Base-by-base conservation (phyloP, 768 basidiomycete species). In the Boletus reticuloceps region DNA sequence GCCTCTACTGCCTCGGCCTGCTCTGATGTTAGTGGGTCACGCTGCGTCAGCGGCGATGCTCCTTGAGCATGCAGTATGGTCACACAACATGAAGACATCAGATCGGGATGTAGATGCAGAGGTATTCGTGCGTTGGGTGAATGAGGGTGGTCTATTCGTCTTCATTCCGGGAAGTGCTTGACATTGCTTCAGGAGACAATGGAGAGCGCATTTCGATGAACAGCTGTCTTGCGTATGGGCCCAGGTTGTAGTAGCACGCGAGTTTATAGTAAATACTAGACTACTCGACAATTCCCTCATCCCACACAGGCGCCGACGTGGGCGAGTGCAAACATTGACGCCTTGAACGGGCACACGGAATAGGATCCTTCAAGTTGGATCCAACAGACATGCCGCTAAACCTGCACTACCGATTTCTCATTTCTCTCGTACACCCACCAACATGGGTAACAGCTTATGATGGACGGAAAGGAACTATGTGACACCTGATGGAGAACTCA, bases 51-150 rank as follows among this genome's bases (percentile, higher is more conserved):
- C 77, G 10, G 51, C 79, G 2, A 82, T 80, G 64, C 77, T 90
- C 27, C 73, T 91, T 12, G 88, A 91, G 64, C 88, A 91, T 45
- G 81, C 84, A 0, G 66, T 80, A 12, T 91, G 88, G 88, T 76
- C 83, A 1, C 56, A 72, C 55, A 66, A 42, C 9, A 67, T 34
- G 53, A 59, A 47, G 47, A 47, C 41, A 65, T 73, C 54, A 0
- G 71, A 75, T 16, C 61, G 64, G 3, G 71, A 74, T 5, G 67
- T 74, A 2, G 85, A 88, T 54, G 54, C 71, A 6, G 82, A 84
- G 53, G 78, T 81, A 0, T 81, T 86, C 57, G 65, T 60, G 49
- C 73, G 82, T 45, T 88, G 81, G 83, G 59, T 82, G 62, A 41
- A 68, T 64, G 67, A 75, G 61, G 64, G 72, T 55, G 57, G 78